Evolutionary conservation across 2,329 filamentous ascomycete genomes (phyloP), one percentile per base, ranked within the genome.

Genomic region (Rutstroemia sydowiana): DNA sequence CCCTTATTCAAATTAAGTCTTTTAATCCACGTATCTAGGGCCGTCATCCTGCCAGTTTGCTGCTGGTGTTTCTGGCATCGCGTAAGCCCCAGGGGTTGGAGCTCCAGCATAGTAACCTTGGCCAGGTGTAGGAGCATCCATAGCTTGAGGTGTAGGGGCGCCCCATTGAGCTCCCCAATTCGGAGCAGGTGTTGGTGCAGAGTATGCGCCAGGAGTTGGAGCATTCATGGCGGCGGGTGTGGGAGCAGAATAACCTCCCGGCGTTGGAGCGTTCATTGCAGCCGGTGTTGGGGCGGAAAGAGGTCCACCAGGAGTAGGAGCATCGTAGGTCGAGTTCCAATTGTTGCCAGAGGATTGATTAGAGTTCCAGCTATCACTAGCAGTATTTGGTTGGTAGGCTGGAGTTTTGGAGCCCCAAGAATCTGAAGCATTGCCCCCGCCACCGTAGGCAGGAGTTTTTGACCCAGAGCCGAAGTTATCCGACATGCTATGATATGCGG

Each of bases 371-470:
- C 50, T 62, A 26, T 67, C 52, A 58, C 85, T 88, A 1, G 81
- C 81, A 1, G 88, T 88, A 1, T 88, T 91, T 66, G 65, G 59
- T 46, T 85, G 85, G 60, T 83, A 89, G 48, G 76, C 85, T 41
- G 78, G 84, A 11, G 81, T 85, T 63, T 82, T 85, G n/a, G 81
- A 84, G 16, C 63, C 77, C 80, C 81, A 84, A 5, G 75, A 71
- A 54, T 84, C 79, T 20, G 34, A 31, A 10, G 32, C 16, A 45
- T 73, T 74, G 6, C 86, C 82, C 46, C 73, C 73, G 48, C 75
- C 78, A 63, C 76, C 78, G 48, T 87, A 90, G 1, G 81, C 84
- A 3, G 90, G 90, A 1, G 89, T 95, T 68, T 91, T 88, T 28
- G 85, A 86, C 7, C 85, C 84, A 51, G 78, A 75, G 50, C 76